Base-by-base conservation (phyloP, 2,329 filamentous ascomycete genomes). In the Paracamarosporium sp. region DNA sequence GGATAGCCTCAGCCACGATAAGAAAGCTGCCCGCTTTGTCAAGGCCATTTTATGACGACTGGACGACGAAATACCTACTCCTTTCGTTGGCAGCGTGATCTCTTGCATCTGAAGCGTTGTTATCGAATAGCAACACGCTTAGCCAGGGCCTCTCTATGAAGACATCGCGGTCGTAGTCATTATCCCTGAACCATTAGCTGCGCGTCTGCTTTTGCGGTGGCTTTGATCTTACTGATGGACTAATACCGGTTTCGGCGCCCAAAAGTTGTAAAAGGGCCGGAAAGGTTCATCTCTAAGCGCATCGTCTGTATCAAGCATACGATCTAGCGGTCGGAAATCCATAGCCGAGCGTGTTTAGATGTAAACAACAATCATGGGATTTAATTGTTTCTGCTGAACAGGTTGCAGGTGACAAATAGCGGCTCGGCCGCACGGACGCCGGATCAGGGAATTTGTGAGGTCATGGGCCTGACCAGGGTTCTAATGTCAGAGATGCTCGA, bases 1-100 rank as follows among this genome's bases (percentile, higher is more conserved):
- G 30, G 91, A 89, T 2, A 98, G 85, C 4, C 93, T 88, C 20
- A 98, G 86, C 85, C 95, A 97, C 1, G 94, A 95, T 27, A 98
- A 88, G 72, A 97, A 97, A 0, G 86, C 79, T 81, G 54, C 22
- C 20, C 0, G 4, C 1, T n/a, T 15, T 1, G n/a, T 70, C 41
- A 72, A 54, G 15, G 48, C 28, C 31, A 11, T 20, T 5, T 13
- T 1, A 25, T 17, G 15, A 43, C 27, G 24, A 7, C 15, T 11
- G 3, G 4, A 20, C 24, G 9, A 17, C 6, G 20, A 8, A 22
- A 30, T 27, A 51, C 76, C 2, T 73, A 82, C 81, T 93, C 75
- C 90, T 80, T 76, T 93, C 90, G 61, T 92, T 92, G 46, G 90
- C 90, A 71, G 90, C 91, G 75, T 93, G 90, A 64, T 93, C 90